Base-by-base conservation (phyloP, 2,329 filamentous ascomycete genomes). In the Zymoseptoria ardabiliae region DNA sequence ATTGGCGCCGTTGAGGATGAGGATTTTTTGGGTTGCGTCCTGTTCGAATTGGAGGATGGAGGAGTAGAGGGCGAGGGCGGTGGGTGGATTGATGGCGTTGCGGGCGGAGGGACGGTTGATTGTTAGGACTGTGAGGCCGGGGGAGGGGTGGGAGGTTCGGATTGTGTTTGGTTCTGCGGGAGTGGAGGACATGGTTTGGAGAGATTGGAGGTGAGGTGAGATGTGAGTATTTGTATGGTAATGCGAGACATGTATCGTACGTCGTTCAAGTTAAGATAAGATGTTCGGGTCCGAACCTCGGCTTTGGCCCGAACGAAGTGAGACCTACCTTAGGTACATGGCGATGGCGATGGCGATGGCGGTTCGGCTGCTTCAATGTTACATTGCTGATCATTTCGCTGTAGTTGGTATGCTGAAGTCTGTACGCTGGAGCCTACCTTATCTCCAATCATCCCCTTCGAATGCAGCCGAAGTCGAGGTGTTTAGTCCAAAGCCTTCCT, bases 51-150 rank as follows among this genome's bases (percentile, higher is more conserved):
- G 65, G 1, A 77, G 65, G 64, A 85, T 77, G 4, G 80, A 78
- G 0, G 74, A 66, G 23, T 78, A 77, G 5, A 85, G 76, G 41
- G 76, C 76, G 28, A 70, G 70, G 2, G 77, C 81, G 3, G 82
- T 82, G 1, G 73, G 59, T 1, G 73, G 69, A 62, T 84, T 76
- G 49, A 85, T 76, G 11, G 81, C 82, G 65, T 85, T 85, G 55
- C 77, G 76, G 22, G 76, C 73, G 11, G 77, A 69, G 0, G 74
- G 73, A n/a, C 81, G 77, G 68, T 81, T 78, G 63, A 85, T 77
- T n/a, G 78, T 76, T 58, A 85, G 80, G n/a, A 75, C 79, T 0
- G 81, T 81, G 64, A 85, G 81, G 53, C 81, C 81, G 17, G 54
- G 53, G 21, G 62, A 11, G 5, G 66, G 67, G 3, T 65, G 9